These are phyloP conservation scores for Alternaria triticina DNA, from an alignment of 2,329 filamentous ascomycete species.

Conservation along the genomic window DNA sequence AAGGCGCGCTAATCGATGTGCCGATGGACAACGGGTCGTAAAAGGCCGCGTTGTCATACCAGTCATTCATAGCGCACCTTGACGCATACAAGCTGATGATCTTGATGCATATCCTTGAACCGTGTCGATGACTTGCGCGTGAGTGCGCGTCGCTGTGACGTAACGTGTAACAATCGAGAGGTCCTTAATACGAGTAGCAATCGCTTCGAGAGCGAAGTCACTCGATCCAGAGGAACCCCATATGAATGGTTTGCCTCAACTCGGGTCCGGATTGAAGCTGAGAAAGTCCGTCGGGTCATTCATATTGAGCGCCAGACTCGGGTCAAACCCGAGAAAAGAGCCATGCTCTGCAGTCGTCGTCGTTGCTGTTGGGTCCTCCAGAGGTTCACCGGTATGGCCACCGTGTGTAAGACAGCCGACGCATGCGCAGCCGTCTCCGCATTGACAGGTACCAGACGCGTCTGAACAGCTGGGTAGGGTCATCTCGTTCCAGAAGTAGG, in stretches of 20 bases:
- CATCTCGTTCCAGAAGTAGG: conserved; percentile 48
- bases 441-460: conserved; percentile 58
- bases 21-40: background rate
- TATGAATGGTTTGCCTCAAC: background rate
- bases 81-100: background rate
- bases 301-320: conserved; percentile 8
- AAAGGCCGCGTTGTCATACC: background rate
- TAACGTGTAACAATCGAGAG: background rate
- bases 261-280: conserved; percentile 9
- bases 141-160: background rate
- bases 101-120: background rate
- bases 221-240: background rate
- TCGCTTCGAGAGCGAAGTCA: background rate
- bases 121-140: background rate
- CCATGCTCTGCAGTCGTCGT: conserved; percentile 15
- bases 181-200: background rate
- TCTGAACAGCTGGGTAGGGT: conserved; percentile 54
- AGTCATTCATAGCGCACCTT: background rate
- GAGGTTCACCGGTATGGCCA: conserved; percentile 54
- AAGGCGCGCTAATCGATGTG: background rate
- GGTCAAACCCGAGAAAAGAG: conserved; percentile 22
- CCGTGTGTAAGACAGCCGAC: conserved; percentile 61
- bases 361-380: conserved; percentile 30
- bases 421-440: conserved; percentile 59
- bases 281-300: conserved; percentile 18